A percentile compares a stretch with the other conserved stretches of the same genome.
phyloP scores from a whole-genome alignment of 169 alveolate genomes.

The Cyclospora cayetanensis region DNA sequence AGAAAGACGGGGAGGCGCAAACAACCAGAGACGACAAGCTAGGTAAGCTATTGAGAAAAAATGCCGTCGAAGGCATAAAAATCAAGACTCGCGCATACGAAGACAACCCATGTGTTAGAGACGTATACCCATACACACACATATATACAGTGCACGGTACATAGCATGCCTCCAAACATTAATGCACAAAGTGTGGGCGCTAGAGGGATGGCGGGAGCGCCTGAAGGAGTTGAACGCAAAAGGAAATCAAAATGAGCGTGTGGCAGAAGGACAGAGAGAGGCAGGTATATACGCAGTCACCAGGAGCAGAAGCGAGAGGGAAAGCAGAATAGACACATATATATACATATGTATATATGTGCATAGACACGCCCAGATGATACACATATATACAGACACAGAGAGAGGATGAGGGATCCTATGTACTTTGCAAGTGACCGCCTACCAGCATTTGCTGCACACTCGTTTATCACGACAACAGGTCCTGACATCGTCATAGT shows the following conservation, averaged over 20 bases:
- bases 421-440: neutral
- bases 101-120: no score
- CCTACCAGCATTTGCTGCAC: constrained; percentile 95
- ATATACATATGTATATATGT: neutral
- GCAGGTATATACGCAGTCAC: neutral
- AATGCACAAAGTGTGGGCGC: no score
- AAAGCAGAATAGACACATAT: neutral
- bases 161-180: no score
- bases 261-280: no score
- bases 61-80: neutral
- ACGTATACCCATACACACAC: no score
- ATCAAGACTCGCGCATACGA: no score
- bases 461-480: constrained; percentile 97
- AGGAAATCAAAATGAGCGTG: no score
- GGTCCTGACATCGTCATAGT: constrained; percentile 97
- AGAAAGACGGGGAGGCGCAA: neutral
- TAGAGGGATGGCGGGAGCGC: no score
- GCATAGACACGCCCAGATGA: neutral
- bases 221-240: no score
- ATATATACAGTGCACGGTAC: no score
- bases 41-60: neutral
- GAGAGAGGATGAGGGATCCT: neutral
- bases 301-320: neutral
- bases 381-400: neutral
- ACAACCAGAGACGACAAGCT: neutral